Percentiles rank a stretch among this genome's conserved stretches.
phyloP scores from a whole-genome alignment of 805 yeast species.

The Candida khao-thaluensis region DNA sequence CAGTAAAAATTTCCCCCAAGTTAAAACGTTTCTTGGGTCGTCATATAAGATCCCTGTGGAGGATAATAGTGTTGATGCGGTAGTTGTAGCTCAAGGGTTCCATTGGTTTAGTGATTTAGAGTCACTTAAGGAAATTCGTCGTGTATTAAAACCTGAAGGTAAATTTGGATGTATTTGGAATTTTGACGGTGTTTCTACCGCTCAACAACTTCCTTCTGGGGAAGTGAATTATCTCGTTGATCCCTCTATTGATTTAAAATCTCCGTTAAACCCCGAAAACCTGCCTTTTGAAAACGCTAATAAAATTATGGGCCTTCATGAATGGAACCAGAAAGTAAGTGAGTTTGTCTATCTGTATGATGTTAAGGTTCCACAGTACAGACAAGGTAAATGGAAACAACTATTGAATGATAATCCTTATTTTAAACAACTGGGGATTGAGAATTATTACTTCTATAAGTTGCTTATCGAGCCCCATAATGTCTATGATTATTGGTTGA shows the following conservation, averaged over 20 bases:
- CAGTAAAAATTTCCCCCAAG: slow-evolving; percentile 43
- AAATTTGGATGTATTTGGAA: slow-evolving; percentile 60
- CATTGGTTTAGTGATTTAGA: slow-evolving; percentile 62
- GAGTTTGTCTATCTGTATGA: slow-evolving; percentile 37
- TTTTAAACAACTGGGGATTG: slow-evolving; percentile 36
- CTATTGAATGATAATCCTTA: slow-evolving; percentile 30
- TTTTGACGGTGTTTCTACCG: slow-evolving; percentile 36
- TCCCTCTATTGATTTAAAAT: slow-evolving; percentile 6
- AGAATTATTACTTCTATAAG: slow-evolving; percentile 31
- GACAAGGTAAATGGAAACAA: slow-evolving; percentile 47
- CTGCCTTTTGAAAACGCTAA: slow-evolving; percentile 12
- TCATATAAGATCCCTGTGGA: slow-evolving; percentile 48
- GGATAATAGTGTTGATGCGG: slow-evolving; percentile 45
- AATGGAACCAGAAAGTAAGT: slow-evolving; percentile 37
- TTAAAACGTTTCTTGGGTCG: slow-evolving; percentile 32
- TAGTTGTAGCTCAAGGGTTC: slow-evolving; percentile 60
- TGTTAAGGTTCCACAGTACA: slow-evolving; percentile 54
- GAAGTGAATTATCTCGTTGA: slow-evolving; percentile 9
- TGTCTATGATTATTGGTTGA: slow-evolving; percentile 52
- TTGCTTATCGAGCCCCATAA: slow-evolving; percentile 28
- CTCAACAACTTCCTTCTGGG: slow-evolving; percentile 11
- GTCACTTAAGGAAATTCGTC: slow-evolving; percentile 47
- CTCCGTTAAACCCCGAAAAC: background rate
- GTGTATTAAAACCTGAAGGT: slow-evolving; percentile 51
- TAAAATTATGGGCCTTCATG: slow-evolving; percentile 1